A percentile compares a stretch with the other conserved stretches of the same genome.
These are phyloP conservation scores for Sisymbrium altissimum DNA, from an alignment of 345 rosid species.

Conservation along the genomic window DNA sequence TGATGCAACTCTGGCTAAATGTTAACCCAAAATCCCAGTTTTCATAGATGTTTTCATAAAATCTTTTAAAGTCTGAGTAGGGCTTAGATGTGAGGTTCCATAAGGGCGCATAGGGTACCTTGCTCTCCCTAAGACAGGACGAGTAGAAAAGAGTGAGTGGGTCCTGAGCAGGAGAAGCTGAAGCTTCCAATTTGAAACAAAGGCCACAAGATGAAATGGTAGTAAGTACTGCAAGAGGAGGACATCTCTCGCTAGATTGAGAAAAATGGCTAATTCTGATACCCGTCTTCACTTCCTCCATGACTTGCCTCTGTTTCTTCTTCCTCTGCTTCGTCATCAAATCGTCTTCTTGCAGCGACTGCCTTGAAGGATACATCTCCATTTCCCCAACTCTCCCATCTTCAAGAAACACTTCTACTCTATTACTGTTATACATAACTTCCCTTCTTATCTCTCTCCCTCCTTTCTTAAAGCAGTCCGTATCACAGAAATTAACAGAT, in stretches of 20 bases:
- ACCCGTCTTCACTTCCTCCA: conserved; percentile 66
- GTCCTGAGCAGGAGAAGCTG: conserved; percentile 29
- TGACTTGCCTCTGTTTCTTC: conserved; percentile 40
- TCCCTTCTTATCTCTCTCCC: conserved; percentile 10
- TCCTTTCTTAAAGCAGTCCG: neutral
- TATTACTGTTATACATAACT: conserved; percentile 64
- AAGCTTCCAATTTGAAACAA: conserved; percentile 89
- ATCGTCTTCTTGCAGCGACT: conserved; percentile 29
- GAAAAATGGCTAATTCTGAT: conserved; percentile 70
- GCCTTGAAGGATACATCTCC: conserved; percentile 61
- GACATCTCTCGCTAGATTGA: conserved; percentile 84
- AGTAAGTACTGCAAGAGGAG: conserved; percentile 90
- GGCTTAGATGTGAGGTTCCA: conserved; percentile 11
- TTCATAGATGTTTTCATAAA: neutral
- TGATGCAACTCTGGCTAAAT: neutral
- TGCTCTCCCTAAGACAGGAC: conserved; percentile 81
- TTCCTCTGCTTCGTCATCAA: conserved; percentile 37
- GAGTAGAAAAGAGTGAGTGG: conserved; percentile 70
- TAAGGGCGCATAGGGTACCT: conserved; percentile 62
- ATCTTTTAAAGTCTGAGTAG: neutral
- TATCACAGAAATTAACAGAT: conserved; percentile 9
- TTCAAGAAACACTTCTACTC: conserved; percentile 64
- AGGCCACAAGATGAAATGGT: conserved; percentile 65
- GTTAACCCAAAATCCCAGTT: neutral
- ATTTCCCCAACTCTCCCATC: conserved; percentile 75